Base-by-base conservation (phyloP, 2,329 filamentous ascomycete species). In the Phyllosticta capitalensis region DNA sequence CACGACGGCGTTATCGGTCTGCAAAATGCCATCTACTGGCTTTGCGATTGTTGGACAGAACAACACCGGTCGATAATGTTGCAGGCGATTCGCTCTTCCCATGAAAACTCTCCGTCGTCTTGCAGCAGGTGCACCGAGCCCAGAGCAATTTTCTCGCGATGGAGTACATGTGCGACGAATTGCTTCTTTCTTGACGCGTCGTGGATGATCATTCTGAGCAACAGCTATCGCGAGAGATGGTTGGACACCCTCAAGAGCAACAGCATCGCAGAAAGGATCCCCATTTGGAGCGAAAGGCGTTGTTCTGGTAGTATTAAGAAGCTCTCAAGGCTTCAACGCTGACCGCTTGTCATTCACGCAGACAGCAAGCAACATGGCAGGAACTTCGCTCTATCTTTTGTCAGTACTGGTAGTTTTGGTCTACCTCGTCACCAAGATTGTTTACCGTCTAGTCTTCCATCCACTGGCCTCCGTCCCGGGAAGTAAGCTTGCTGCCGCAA, bases 401-500 rank as follows among this genome's bases (percentile, higher is more conserved):
- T 38, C 10, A 14, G 9, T 14, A 5, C 17, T 38, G 9, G 30
- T 14, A 12, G 9, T 38, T 10, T 14, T 38, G 12, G 30, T 10
- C 10, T 38, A 38, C 30, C 3, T 38, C 17, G 30, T 38, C 9
- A 14, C 9, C 30, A 38, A 38, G 30, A 14, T 59, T 10, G 45
- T 58, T 1, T 26, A 58, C 22, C 56, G 56, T 10, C 56, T 58
- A 5, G 22, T 21, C 50, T 58, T 64, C 52, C 63, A 64, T 21
- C 63, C 64, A 14, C 49, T 66, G 7, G 55, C 64, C 10, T 61
- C 62, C 12, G 49, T 66, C 14, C 64, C 64, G 0, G 64, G 64
- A 5, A 61, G 61, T 7, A 64, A 59, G 30, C 49, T 64, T n/a
- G 61, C 65, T 10, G 66, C 65, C 2, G 53, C 64, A 2, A 67